Evolutionary conservation across 257 asterid genomes (phyloP).

Genomic region (Pogostemon cablin): DNA sequence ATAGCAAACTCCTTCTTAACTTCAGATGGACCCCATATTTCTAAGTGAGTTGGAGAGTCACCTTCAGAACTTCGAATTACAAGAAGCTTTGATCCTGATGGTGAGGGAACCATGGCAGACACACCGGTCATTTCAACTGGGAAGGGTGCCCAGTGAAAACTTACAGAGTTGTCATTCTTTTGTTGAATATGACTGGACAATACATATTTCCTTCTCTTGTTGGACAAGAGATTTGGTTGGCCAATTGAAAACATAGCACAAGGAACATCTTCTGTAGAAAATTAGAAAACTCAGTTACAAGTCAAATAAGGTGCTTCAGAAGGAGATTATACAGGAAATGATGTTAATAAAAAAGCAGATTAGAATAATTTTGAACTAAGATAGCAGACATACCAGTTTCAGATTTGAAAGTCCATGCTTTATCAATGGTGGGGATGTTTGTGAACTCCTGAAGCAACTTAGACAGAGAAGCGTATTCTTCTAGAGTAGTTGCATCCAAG

Average conservation of each 20-base stretch:
- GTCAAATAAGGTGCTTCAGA: constrained; percentile 13
- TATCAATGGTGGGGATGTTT: constrained; percentile 72
- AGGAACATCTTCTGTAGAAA: constrained; percentile 58
- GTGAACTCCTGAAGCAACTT: constrained; percentile 69
- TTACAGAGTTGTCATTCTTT: constrained; percentile 44
- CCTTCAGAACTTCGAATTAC: constrained; percentile 76
- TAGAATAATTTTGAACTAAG: background rate
- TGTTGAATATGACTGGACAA: constrained; percentile 62
- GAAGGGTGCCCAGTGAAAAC: constrained; percentile 82
- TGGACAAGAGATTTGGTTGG: constrained; percentile 80
- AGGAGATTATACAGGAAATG: background rate
- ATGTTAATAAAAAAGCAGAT: background rate
- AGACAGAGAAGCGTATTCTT: constrained; percentile 61
- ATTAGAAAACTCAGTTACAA: constrained; percentile 12
- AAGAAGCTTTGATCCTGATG: constrained; percentile 87
- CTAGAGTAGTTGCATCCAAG: constrained; percentile 49
- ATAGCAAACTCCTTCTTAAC: constrained; percentile 74
- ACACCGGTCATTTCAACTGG: constrained; percentile 79
- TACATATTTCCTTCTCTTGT: constrained; percentile 70
- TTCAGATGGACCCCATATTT: constrained; percentile 79
- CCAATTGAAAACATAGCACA: constrained; percentile 70
- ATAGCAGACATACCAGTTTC: constrained; percentile 52
- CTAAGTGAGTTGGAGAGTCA: constrained; percentile 76
- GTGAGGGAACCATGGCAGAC: constrained; percentile 77
- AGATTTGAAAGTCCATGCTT: constrained; percentile 84